Conservation (phyloP, 345 rosid species). For the Bretschneidera sinensis region DNA sequence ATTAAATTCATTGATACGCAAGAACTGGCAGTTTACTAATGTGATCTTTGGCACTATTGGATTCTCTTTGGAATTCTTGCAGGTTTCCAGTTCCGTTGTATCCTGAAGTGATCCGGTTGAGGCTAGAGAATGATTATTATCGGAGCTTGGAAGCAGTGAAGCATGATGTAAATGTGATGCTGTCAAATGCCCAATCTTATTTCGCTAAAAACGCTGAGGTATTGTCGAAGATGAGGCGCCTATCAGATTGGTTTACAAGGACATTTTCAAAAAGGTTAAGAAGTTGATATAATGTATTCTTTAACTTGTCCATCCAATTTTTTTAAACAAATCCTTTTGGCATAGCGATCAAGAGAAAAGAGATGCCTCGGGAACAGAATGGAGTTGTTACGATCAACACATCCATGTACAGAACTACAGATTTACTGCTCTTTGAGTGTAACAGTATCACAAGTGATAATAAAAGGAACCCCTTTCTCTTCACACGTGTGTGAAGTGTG, state of each 20-base stretch:
- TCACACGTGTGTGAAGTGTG: too few relatives aligned
- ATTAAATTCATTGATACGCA: not conserved
- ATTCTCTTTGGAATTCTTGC: slow-evolving; percentile 14
- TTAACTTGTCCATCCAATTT: slow-evolving; percentile 8
- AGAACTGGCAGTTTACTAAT: not conserved
- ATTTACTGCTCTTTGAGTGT: too few relatives aligned
- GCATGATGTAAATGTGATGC: slow-evolving; percentile 65
- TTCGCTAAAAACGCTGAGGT: slow-evolving; percentile 32
- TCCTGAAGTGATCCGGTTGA: slow-evolving; percentile 67
- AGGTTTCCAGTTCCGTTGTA: slow-evolving; percentile 85
- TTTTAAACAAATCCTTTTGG: slow-evolving; percentile 12
- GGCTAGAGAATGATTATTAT: slow-evolving; percentile 75
- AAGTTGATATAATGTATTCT: slow-evolving; percentile 5
- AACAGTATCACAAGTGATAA: too few relatives aligned
- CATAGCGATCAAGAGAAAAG: not conserved
- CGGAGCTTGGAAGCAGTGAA: slow-evolving; percentile 61
- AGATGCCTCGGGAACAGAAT: not conserved
- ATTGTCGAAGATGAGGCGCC: slow-evolving; percentile 48
- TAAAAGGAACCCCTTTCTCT: too few relatives aligned
- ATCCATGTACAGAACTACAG: not conserved
- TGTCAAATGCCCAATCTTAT: slow-evolving; percentile 62
- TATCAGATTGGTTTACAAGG: slow-evolving; percentile 51
- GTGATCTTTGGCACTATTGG: not conserved
- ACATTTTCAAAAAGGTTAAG: slow-evolving; percentile 29
- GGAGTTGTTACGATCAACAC: too few relatives aligned